These are phyloP conservation scores for Colletotrichum truncatum DNA, from an alignment of 2,329 filamentous ascomycete genomes.

Conservation along the genomic window DNA sequence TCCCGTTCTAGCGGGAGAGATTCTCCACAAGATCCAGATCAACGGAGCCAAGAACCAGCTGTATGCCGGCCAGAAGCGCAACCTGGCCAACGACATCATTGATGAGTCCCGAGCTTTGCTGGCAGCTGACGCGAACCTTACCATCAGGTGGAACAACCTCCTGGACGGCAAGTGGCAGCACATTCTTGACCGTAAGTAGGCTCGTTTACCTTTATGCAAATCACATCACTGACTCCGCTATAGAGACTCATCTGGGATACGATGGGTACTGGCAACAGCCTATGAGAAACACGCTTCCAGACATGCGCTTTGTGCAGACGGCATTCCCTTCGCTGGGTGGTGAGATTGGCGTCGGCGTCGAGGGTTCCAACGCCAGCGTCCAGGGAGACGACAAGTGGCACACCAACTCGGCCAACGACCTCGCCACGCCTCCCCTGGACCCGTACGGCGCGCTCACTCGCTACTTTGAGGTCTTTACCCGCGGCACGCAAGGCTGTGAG, in stretches of 20 bases:
- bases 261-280: slow-evolving; percentile 74
- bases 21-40: slow-evolving; percentile 59
- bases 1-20: slow-evolving; percentile 62
- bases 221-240: neutral
- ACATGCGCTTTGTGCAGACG: slow-evolving; percentile 67
- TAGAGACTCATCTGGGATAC: slow-evolving; percentile 63
- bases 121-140: slow-evolving; percentile 65
- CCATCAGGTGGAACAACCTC: slow-evolving; percentile 64
- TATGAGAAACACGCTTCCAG: slow-evolving; percentile 74
- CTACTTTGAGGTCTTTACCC: slow-evolving; percentile 72
- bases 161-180: slow-evolving; percentile 70
- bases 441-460: slow-evolving; percentile 64
- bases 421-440: slow-evolving; percentile 65
- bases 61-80: slow-evolving; percentile 55
- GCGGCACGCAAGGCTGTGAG: slow-evolving; percentile 61
- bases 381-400: slow-evolving; percentile 64
- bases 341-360: slow-evolving; percentile 69
- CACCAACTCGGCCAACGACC: slow-evolving; percentile 58
- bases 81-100: slow-evolving; percentile 58
- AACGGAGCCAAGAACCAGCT: slow-evolving; percentile 54
- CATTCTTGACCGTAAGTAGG: slow-evolving; percentile 64
- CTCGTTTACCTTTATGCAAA: fast-evolving
- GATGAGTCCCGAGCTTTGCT: slow-evolving; percentile 61
- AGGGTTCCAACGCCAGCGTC: slow-evolving; percentile 73
- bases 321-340: slow-evolving; percentile 67